Evolutionary conservation across 805 yeast genomes (phyloP).

Genomic region (Wickerhamomyces kurtzmanii): DNA sequence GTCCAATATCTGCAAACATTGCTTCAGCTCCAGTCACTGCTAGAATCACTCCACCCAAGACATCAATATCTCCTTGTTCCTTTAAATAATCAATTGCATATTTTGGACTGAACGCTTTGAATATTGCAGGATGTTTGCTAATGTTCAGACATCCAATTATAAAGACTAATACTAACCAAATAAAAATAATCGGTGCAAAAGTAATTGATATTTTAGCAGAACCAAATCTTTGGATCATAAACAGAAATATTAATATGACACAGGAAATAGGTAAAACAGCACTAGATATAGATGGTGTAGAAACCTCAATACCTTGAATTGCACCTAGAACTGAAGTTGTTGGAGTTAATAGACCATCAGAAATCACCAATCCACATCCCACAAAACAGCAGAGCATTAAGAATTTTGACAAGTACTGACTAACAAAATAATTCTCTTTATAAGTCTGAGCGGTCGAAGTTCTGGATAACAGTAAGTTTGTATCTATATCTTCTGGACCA

Average conservation of each 20-base stretch:
- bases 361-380: conserved; percentile 47
- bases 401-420: conserved; percentile 20
- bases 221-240: conserved; percentile 38
- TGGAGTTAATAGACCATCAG: conserved; percentile 55
- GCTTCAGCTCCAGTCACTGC: conserved; percentile 54
- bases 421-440: conserved; percentile 15
- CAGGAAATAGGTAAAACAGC: conserved; percentile 39
- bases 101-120: conserved; percentile 39
- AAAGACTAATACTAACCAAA: conserved; percentile 39
- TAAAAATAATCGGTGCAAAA: conserved; percentile 44
- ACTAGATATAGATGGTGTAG: conserved; percentile 30
- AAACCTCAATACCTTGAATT: conserved; percentile 44
- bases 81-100: conserved; percentile 37
- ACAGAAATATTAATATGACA: conserved; percentile 33
- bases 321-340: conserved; percentile 54
- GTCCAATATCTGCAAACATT: conserved; percentile 56
- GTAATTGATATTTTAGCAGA: conserved; percentile 34
- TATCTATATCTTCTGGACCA: conserved; percentile 23
- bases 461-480: no score
- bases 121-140: conserved; percentile 28
- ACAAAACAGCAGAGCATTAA: conserved; percentile 32
- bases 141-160: conserved; percentile 38
- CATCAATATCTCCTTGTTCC: conserved; percentile 26
- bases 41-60: conserved; percentile 41
- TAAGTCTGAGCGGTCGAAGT: conserved; percentile 15